Evolutionary conservation across 225 moss, liverwort and hornwort species (phyloP), one percentile per base, ranked within the genome.

Genomic region (Polytrichum formosum): DNA sequence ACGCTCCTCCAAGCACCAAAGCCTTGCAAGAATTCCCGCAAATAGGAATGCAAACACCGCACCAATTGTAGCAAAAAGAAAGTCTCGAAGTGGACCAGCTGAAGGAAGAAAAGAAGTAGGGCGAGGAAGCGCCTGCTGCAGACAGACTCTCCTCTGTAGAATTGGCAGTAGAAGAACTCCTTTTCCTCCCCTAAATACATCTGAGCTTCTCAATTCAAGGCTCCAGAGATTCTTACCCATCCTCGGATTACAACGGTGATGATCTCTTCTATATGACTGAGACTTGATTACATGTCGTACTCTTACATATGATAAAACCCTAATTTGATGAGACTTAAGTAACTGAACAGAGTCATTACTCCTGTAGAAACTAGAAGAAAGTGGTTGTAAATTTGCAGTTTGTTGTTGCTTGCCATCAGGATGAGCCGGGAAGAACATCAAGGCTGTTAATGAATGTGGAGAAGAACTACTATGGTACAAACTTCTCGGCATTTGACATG

Each of bases 31-130:
- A 4, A 96, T 66, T 13, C 91, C 93, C 54, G 96, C 91, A 28
- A 93, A 90, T 1, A 90, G 55, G 58, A 93, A 93, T 0, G 96
- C 91, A 26, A 83, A 83, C 17, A 83, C 66, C 30, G 96, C 96
- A 69, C 96, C 93, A 8, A 92, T 72, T 26, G 88, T 79, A 33
- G 96, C 96, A 67, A 96, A 96, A 0, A 93, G 54, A 26, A 90
- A 93, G 76, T 96, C 95, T 76, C 93, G 88, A 55, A 91, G 53
- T 18, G 95, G 95, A 28, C 95, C 95, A 56, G 91, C 83, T 35
- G 85, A 82, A 2, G 91, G 91, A 17, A 96, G 87, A 6, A 93
- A 80, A 37, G 73, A 73, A 67, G 76, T 33, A 18, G 82, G 73
- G 68, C 84, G 84, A 18, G 81, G 79, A 33, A 82, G 28, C 37